Conservation (phyloP, 768 basidiomycete species). For the Calocera viscosa region DNA sequence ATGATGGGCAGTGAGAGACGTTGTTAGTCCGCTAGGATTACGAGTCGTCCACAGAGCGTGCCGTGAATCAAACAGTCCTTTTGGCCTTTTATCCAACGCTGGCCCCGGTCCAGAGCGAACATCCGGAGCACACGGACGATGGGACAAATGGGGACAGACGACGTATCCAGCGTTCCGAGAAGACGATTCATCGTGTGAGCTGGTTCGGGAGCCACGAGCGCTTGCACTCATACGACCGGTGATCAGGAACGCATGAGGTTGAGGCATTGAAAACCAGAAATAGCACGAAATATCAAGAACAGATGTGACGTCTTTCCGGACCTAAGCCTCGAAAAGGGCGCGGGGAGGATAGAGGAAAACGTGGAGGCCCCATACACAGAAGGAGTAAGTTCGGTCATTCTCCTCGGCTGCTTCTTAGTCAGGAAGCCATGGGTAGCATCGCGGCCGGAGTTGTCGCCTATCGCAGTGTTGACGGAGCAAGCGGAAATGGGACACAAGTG, state of each 20-base stretch:
- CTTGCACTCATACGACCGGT: neutral
- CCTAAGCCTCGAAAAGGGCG: neutral
- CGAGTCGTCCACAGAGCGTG: neutral
- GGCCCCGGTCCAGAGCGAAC: neutral
- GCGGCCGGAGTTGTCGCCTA: neutral
- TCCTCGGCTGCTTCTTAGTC: neutral
- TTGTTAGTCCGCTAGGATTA: neutral
- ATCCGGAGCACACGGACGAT: neutral
- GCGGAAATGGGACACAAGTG: neutral
- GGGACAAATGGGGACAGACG: conserved; percentile 4
- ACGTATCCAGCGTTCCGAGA: neutral
- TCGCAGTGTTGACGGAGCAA: neutral
- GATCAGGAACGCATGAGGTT: neutral
- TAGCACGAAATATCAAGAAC: neutral
- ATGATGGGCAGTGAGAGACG: neutral
- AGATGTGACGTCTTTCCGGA: neutral
- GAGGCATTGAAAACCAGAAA: conserved; percentile 1
- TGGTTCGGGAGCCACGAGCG: neutral
- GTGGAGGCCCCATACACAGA: neutral
- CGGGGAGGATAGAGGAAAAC: neutral
- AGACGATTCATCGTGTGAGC: neutral
- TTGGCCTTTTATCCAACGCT: neutral
- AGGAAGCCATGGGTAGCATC: neutral
- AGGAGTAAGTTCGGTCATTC: neutral
- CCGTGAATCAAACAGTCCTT: neutral